Evolutionary conservation across 2,329 filamentous ascomycete species (phyloP), one percentile per base, ranked within the genome.

Genomic region (Coniochaeta ligniaria): DNA sequence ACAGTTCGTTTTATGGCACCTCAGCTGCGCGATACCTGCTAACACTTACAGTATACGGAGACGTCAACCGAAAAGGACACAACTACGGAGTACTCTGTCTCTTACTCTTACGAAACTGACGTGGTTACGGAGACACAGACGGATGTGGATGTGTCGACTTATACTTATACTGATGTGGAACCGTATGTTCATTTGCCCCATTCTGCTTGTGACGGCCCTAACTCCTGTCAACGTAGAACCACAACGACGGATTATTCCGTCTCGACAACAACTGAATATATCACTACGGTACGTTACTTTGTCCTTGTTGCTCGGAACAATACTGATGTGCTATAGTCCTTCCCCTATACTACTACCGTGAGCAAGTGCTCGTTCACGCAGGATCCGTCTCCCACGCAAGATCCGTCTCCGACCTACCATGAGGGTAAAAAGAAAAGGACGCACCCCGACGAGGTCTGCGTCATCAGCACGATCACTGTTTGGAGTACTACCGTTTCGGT

Each of bases 281-380:
- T 64, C 12, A 47, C 60, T 57, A 60, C 60, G 54, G 63, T 65
- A 41, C 59, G 62, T 28, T 28, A 5, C 20, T 14, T 11, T 2
- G 11, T 45, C 36, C 38, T n/a, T 24, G 0, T 9, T 11, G 14
- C 28, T 28, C 14, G 41, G 35, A 36, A 17, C 12, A 14, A 41
- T 17, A 38, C 52, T 59, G 43, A 52, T 38, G 12, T 31, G 11
- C 20, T 14, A 8, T 56, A 65, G 63, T 65, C 62, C n/a, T 64
- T 60, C 31, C 62, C 62, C 4, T 61, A 63, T 16, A 64, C 60
- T 11, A 41, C 47, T 45, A 65, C 63, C 7, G 45, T 63, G 6
- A 54, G 58, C 33, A 56, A 47, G 47, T 65, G 63, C 56, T 58
- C 59, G 41, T 59, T 57, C 31, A 55, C 58, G 11, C 24, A 43